These are phyloP conservation scores for Drechslerella dactyloides DNA, from an alignment of 2,329 filamentous ascomycete genomes.

Conservation along the genomic window DNA sequence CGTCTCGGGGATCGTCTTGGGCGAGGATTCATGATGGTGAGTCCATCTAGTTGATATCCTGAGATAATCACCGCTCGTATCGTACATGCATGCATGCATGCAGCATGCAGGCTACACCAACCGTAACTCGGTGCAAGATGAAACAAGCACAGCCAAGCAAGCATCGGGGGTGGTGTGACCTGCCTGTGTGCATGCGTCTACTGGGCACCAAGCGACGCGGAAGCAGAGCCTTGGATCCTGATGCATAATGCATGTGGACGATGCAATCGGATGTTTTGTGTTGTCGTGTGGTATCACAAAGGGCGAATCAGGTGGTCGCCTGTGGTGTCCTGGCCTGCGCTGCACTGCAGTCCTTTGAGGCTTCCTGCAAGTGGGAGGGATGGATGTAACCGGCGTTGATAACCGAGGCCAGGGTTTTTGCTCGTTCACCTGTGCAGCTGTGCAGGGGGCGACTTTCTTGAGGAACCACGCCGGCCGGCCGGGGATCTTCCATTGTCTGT, in stretches of 20 bases:
- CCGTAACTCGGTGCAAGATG: background rate
- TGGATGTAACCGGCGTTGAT: conserved; percentile 32
- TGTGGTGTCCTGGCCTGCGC: conserved; percentile 1
- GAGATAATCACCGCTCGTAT: no score
- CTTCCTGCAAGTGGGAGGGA: conserved; percentile 17
- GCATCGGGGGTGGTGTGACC: background rate
- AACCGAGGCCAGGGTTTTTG: conserved; percentile 39
- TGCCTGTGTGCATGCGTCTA: background rate
- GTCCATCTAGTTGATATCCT: no score
- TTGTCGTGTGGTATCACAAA: conserved; percentile 46
- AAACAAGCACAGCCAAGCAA: background rate
- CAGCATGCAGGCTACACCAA: no score
- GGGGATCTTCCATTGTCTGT: conserved; percentile 20
- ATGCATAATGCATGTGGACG: conserved; percentile 5
- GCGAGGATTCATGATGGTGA: no score
- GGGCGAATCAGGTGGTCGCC: background rate
- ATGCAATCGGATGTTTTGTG: conserved; percentile 9
- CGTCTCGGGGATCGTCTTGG: no score
- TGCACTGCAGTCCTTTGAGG: background rate
- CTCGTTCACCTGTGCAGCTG: conserved; percentile 39
- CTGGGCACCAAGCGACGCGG: conserved; percentile 3
- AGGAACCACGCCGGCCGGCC: background rate
- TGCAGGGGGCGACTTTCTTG: conserved; percentile 22
- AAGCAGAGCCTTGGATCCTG: background rate
- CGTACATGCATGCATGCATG: no score